Conservation (phyloP, 2,329 filamentous ascomycete species). For the Hypocrella siamensis region DNA sequence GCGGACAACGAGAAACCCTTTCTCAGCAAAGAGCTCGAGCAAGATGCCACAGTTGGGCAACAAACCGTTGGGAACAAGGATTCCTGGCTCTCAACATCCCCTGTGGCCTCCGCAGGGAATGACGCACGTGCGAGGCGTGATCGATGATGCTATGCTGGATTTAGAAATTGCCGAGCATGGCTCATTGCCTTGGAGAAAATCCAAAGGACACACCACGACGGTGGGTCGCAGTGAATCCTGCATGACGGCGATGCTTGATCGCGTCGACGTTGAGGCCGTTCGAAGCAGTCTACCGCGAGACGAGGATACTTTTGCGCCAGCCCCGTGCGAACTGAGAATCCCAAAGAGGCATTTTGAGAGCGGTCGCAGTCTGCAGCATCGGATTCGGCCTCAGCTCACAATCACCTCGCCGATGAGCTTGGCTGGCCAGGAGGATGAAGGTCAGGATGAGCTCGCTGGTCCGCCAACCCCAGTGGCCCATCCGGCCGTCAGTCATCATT, state of each 20-base stretch:
- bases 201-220: conserved; percentile 30
- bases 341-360: conserved; percentile 43
- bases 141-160: neutral
- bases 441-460: conserved; percentile 19
- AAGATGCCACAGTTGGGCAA: conserved; percentile 25
- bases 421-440: conserved; percentile 8
- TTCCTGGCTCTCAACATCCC: conserved; percentile 50
- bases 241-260: conserved; percentile 14
- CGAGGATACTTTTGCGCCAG: conserved; percentile 24
- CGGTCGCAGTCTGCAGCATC: conserved; percentile 33
- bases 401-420: conserved; percentile 8
- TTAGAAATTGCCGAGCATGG: neutral
- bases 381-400: conserved; percentile 30
- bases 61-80: conserved; percentile 32
- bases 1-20: conserved; percentile 19
- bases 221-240: conserved; percentile 27
- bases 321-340: conserved; percentile 33
- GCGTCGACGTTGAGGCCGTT: conserved; percentile 12
- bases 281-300: conserved; percentile 13
- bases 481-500: conserved; percentile 43
- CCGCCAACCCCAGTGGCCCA: conserved; percentile 22
- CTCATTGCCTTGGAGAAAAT: conserved; percentile 20
- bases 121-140: conserved; percentile 42
- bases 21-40: conserved; percentile 12
- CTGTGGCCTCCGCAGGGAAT: conserved; percentile 57